A percentile compares a stretch with the other conserved stretches of the same genome.
phyloP scores from a whole-genome alignment of 768 basidiomycete species.

The Flagelloscypha sp. region DNA sequence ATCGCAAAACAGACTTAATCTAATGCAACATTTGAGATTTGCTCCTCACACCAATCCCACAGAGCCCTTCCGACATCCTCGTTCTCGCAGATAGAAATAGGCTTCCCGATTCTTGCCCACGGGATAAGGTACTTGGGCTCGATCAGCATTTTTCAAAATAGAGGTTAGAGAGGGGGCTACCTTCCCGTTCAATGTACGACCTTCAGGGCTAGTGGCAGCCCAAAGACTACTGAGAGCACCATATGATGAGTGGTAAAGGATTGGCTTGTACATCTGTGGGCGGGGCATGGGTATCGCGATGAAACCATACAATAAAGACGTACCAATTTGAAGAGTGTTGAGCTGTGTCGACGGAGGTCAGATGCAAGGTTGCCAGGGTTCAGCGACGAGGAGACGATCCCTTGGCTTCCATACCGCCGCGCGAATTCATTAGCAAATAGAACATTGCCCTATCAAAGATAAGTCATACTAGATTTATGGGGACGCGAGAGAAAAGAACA shows the following conservation, averaged over 20 bases:
- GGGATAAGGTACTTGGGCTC: conserved; percentile 15
- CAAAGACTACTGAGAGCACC: conserved; percentile 21
- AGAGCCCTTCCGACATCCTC: conserved; percentile 9
- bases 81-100: conserved; percentile 3
- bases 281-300: conserved; percentile 8
- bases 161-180: conserved; percentile 10
- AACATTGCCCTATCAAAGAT: conserved; percentile 27
- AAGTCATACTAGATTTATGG: background rate
- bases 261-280: conserved; percentile 2
- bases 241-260: conserved; percentile 12
- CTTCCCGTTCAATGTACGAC: conserved; percentile 18
- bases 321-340: conserved; percentile 6
- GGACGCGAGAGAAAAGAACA: background rate
- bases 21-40: conserved; percentile 11
- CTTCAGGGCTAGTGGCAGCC: conserved; percentile 18
- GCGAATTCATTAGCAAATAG: conserved; percentile 32
- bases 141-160: too few relatives aligned
- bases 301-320: background rate
- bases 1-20: too few relatives aligned
- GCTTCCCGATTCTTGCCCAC: conserved; percentile 10
- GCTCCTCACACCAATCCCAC: conserved; percentile 14
- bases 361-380: conserved; percentile 24
- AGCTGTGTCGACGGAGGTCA: conserved; percentile 13
- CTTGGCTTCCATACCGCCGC: conserved; percentile 30
- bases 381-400: conserved; percentile 31